phyloP scores from a whole-genome alignment of 345 rosid species.

The Lagerstroemia speciosa region DNA sequence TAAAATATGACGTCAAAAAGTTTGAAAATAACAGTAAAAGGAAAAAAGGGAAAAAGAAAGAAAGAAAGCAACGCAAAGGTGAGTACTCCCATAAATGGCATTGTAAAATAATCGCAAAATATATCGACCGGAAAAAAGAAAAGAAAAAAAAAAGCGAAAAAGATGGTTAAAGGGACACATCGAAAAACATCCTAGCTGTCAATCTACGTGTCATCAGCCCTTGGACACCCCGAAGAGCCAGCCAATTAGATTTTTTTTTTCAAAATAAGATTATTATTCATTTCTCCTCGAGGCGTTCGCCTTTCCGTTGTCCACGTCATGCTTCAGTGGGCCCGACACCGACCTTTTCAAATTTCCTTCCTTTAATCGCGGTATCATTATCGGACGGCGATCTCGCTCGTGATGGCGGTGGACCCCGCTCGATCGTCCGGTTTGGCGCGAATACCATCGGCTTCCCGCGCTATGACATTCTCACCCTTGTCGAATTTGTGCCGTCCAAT shows the following conservation, averaged over 20 bases:
- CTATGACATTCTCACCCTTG: no score
- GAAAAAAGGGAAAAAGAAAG: background rate
- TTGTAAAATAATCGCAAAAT: background rate
- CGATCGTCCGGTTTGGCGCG: conserved; percentile 11
- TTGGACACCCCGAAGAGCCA: conserved; percentile 3
- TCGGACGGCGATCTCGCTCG: background rate
- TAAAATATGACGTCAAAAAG: conserved; percentile 3
- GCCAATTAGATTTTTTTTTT: no score
- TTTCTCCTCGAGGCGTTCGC: conserved; percentile 2
- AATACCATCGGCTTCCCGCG: conserved; percentile 11
- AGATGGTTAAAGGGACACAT: background rate
- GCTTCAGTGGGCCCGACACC: background rate
- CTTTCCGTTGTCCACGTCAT: background rate
- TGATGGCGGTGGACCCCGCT: background rate
- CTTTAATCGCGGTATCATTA: background rate
- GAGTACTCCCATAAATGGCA: background rate
- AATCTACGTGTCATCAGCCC: conserved; percentile 4
- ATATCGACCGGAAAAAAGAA: background rate
- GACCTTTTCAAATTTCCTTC: background rate
- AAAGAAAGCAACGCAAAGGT: background rate
- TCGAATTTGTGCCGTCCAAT: no score
- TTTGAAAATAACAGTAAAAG: background rate
- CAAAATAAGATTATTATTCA: no score
- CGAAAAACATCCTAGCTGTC: conserved; percentile 6
- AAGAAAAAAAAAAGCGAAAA: background rate